Evolutionary conservation across 2,329 filamentous ascomycete species (phyloP).

Genomic region (Aspergillus quadrilineatus): DNA sequence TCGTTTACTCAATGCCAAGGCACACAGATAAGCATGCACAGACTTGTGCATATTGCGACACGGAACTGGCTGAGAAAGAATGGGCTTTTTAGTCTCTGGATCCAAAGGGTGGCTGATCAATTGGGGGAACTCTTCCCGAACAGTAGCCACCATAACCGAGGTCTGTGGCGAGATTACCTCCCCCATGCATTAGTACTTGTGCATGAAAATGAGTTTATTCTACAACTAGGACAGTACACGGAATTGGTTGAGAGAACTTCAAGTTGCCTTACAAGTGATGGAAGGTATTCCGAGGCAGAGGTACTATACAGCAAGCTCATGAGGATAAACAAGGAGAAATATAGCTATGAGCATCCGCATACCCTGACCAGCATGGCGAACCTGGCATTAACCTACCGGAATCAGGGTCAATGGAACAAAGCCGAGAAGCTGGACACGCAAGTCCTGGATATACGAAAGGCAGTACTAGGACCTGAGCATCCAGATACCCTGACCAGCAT

Average conservation of each 20-base stretch:
- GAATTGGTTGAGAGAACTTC: background rate
- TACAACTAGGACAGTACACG: background rate
- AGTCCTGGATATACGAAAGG: background rate
- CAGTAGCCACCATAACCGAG: background rate
- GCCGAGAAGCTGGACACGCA: background rate
- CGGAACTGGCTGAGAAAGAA: background rate
- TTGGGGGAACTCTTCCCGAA: background rate
- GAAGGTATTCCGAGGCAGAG: background rate
- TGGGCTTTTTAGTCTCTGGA: background rate
- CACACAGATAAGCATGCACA: background rate
- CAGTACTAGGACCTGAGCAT: background rate
- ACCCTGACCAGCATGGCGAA: background rate
- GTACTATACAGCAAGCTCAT: background rate
- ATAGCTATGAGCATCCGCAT: background rate
- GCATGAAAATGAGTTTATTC: background rate
- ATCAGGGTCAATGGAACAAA: background rate
- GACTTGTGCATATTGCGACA: background rate
- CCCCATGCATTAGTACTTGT: background rate
- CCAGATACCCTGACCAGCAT: conserved; percentile 9
- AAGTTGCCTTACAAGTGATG: background rate
- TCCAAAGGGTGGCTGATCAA: background rate
- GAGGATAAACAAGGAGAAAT: background rate
- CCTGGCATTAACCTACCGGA: background rate
- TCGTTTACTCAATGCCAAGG: background rate
- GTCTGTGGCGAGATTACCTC: background rate